Conservation (phyloP, 371 early-diverging fungal genomes). For the Chytridium lagenaria region DNA sequence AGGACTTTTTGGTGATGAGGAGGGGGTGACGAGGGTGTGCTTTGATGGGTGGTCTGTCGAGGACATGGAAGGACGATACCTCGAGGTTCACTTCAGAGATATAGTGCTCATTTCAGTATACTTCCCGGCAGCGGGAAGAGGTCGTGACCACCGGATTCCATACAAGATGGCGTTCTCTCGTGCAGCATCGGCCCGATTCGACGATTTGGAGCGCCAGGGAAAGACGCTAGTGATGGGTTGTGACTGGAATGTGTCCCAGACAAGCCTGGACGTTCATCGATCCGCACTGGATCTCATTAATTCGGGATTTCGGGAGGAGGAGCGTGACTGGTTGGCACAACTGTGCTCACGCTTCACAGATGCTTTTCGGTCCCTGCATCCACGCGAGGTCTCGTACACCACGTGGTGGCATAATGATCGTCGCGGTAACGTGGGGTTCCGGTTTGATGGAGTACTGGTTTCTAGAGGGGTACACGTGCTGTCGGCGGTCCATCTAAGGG, state of each 20-base stretch:
- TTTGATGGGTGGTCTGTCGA: no score
- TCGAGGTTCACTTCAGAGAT: no score
- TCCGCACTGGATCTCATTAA: neutral
- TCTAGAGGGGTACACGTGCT: neutral
- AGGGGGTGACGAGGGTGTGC: no score
- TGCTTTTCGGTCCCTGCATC: conserved; percentile 13
- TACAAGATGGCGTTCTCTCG: no score
- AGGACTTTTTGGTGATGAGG: no score
- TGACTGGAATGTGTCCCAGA: conserved; percentile 21
- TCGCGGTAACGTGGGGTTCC: conserved; percentile 1
- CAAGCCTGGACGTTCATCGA: conserved; percentile 15
- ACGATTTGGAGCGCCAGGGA: neutral
- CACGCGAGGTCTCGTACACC: neutral
- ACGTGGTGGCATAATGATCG: conserved; percentile 10
- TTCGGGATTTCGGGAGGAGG: conserved; percentile 14
- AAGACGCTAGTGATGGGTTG: conserved; percentile 8
- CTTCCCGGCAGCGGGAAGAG: no score
- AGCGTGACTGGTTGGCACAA: conserved; percentile 10
- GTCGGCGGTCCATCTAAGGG: conserved; percentile 10
- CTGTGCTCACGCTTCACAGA: conserved; percentile 12
- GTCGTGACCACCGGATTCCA: no score
- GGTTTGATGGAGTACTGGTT: conserved; percentile 14
- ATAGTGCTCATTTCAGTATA: no score
- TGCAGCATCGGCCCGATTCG: conserved; percentile 1
- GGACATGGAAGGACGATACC: no score